phyloP scores from a whole-genome alignment of 2,329 filamentous ascomycete species.

The Xylariaceae sp. region DNA sequence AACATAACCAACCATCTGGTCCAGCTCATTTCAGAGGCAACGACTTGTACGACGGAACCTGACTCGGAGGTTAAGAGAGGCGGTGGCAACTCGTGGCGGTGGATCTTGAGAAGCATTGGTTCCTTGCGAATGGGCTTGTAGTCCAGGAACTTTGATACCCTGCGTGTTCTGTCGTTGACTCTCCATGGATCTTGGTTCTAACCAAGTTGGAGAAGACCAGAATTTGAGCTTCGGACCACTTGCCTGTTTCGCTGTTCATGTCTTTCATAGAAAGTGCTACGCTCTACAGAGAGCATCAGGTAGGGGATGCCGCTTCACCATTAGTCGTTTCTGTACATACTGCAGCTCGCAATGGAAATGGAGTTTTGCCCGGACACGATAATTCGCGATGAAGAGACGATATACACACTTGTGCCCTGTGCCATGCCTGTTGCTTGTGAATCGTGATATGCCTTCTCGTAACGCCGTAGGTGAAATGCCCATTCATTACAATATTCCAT shows the following conservation, averaged over 20 bases:
- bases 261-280: conserved; percentile 19
- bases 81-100: conserved; percentile 4
- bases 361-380: conserved; percentile 13
- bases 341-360: conserved; percentile 25
- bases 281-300: conserved; percentile 20
- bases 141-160: conserved; percentile 20
- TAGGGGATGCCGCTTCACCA: conserved; percentile 20
- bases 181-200: conserved; percentile 23
- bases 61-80: conserved; percentile 13
- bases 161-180: conserved; percentile 15
- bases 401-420: not conserved
- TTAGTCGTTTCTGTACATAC: conserved; percentile 31
- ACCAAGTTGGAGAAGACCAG: conserved; percentile 21
- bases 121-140: conserved; percentile 16
- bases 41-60: conserved; percentile 10
- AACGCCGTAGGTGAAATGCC: not conserved
- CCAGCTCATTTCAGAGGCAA: conserved; percentile 2
- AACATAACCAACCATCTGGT: conserved; percentile 16
- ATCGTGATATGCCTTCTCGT: not conserved
- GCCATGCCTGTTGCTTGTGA: not conserved
- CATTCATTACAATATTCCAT: not conserved
- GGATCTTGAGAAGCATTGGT: conserved; percentile 23
- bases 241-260: conserved; percentile 9
- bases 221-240: conserved; percentile 15
- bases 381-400: not conserved